These are phyloP conservation scores for Nicotiana attenuata DNA, from an alignment of 257 asterid species.

Conservation along the genomic window DNA sequence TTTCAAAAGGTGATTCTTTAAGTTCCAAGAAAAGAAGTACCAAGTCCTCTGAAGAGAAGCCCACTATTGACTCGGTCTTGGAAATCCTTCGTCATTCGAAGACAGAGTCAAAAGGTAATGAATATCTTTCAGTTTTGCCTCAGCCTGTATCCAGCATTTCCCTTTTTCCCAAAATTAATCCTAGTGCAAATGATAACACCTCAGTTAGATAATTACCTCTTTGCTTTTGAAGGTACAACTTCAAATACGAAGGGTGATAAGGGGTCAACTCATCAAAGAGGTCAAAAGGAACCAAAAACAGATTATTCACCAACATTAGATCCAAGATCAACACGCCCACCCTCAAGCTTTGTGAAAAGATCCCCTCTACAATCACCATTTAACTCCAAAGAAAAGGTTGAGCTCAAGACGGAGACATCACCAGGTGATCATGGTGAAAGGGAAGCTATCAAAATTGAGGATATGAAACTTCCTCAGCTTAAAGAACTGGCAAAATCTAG, in stretches of 20 bases:
- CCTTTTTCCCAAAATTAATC: background rate
- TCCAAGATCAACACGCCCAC: conserved; percentile 34
- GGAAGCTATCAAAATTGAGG: conserved; percentile 29
- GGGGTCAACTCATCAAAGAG: conserved; percentile 12
- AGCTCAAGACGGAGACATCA: background rate
- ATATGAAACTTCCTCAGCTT: conserved; percentile 56
- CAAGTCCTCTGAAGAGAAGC: conserved; percentile 35
- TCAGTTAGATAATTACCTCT: background rate
- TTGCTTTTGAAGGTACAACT: conserved; percentile 30
- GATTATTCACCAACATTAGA: conserved; percentile 17
- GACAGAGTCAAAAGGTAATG: conserved; percentile 40
- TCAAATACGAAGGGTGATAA: conserved; percentile 23
- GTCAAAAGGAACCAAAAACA: conserved; percentile 24
- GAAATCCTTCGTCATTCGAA: conserved; percentile 57
- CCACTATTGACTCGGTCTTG: conserved; percentile 47
- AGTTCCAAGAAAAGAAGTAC: conserved; percentile 37
- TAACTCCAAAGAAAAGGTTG: conserved; percentile 15
- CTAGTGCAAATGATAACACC: background rate
- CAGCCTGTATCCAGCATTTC: background rate
- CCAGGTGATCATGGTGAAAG: conserved; percentile 8
- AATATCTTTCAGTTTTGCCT: background rate
- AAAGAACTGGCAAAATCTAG: conserved; percentile 62
- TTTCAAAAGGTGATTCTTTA: conserved; percentile 37
- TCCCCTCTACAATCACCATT: conserved; percentile 44
- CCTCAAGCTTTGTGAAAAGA: conserved; percentile 47